Conservation (phyloP, 2,329 filamentous ascomycete species). For the Coleophoma eucalyptorum region DNA sequence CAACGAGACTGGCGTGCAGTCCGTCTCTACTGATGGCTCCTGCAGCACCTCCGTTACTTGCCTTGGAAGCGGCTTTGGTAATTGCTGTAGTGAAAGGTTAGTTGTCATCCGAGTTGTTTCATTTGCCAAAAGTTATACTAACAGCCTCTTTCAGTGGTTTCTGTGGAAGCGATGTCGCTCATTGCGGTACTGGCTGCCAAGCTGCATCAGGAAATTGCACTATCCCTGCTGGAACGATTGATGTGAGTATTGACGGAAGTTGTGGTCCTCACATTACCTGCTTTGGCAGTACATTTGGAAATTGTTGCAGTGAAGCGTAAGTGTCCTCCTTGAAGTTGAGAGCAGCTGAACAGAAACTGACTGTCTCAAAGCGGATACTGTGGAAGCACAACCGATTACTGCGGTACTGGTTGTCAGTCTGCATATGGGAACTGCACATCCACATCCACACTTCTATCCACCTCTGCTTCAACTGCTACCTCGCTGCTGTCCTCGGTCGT, state of each 20-base stretch:
- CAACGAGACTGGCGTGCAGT: neutral
- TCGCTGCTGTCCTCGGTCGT: neutral
- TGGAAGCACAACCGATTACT: slow-evolving; percentile 10
- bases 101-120: neutral
- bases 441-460: neutral
- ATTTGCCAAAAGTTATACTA: neutral
- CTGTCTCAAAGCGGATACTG: slow-evolving; percentile 6
- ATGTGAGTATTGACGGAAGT: neutral
- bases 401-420: slow-evolving; percentile 9
- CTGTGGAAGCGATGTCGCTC: slow-evolving; percentile 18
- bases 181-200: slow-evolving; percentile 23
- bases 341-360: too few species aligned
- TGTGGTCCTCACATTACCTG: neutral
- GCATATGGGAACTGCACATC: slow-evolving; percentile 5
- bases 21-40: slow-evolving; percentile 11
- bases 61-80: slow-evolving; percentile 6
- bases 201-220: slow-evolving; percentile 12
- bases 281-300: slow-evolving; percentile 2
- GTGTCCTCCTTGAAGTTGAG: too few species aligned
- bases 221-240: neutral
- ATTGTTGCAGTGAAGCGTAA: slow-evolving; percentile 9
- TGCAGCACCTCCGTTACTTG: slow-evolving; percentile 9
- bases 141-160: slow-evolving; percentile 18
- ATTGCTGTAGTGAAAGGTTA: neutral
- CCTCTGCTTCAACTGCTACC: neutral